Evolutionary conservation across 2,329 filamentous ascomycete genomes (phyloP).

Genomic region (Endothia cerciana): DNA sequence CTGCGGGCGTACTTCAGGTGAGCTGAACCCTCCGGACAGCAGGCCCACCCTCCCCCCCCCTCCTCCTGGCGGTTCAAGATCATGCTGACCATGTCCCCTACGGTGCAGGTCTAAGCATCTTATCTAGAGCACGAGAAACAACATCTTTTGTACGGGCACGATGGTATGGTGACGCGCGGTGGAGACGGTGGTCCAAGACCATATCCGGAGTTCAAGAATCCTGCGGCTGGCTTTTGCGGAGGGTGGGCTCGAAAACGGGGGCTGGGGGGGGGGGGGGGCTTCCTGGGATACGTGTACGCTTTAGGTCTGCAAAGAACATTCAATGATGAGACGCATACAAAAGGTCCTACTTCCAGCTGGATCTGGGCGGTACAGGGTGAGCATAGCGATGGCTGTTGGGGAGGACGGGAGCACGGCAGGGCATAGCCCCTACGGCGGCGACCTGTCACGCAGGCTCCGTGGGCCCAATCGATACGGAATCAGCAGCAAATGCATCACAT

Average conservation of each 20-base stretch:
- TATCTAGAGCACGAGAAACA: slow-evolving; percentile 50
- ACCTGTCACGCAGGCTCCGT: too few species aligned
- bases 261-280: slow-evolving; percentile 14
- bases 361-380: too few species aligned
- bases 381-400: too few species aligned
- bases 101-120: slow-evolving; percentile 68
- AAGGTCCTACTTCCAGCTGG: not conserved
- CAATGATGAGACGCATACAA: slow-evolving; percentile 12
- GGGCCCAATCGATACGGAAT: too few species aligned
- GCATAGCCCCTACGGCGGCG: too few species aligned
- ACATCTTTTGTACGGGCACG: not conserved
- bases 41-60: not conserved
- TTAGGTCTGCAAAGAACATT: slow-evolving; percentile 15
- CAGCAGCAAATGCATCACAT: not conserved
- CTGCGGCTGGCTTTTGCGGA: slow-evolving; percentile 16
- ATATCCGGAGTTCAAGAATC: slow-evolving; percentile 30
- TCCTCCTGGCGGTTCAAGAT: too few species aligned
- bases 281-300: slow-evolving; percentile 23
- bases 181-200: slow-evolving; percentile 31
- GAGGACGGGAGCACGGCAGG: not conserved
- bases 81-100: slow-evolving; percentile 21
- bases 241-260: slow-evolving; percentile 23
- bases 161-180: slow-evolving; percentile 22
- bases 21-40: slow-evolving; percentile 18
- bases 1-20: slow-evolving; percentile 94